phyloP scores from a whole-genome alignment of 2,329 filamentous ascomycete species.

The Dichotomopilus funicola region DNA sequence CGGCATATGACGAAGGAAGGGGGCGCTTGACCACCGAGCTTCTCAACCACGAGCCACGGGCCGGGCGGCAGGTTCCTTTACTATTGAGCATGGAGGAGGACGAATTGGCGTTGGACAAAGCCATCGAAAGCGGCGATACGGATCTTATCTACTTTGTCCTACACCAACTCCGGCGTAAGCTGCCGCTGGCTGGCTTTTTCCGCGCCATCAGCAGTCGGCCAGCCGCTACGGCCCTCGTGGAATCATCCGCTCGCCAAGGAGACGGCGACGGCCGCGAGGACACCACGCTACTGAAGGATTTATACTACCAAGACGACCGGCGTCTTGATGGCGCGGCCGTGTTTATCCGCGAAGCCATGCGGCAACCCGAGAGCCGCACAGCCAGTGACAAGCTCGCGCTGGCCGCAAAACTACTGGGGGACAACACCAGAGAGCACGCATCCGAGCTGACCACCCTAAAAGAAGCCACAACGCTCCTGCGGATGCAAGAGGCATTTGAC shows the following conservation, averaged over 20 bases:
- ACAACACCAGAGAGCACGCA: constrained; percentile 67
- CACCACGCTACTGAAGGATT: constrained; percentile 80
- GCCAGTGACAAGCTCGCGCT: constrained; percentile 82
- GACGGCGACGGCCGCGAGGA: constrained; percentile 40
- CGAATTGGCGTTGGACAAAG: constrained; percentile 89
- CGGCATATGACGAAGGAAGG: constrained; percentile 90
- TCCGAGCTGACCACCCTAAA: constrained; percentile 70
- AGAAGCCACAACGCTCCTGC: constrained; percentile 71
- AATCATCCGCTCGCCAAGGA: constrained; percentile 66
- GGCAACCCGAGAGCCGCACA: constrained; percentile 61
- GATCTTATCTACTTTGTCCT: constrained; percentile 89
- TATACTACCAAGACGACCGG: constrained; percentile 96
- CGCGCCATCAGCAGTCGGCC: constrained; percentile 80
- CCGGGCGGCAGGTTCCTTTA: constrained; percentile 91
- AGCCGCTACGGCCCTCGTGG: constrained; percentile 80
- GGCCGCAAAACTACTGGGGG: constrained; percentile 73
- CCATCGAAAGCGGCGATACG: constrained; percentile 89
- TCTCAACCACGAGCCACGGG: constrained; percentile 86
- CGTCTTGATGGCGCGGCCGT: constrained; percentile 82
- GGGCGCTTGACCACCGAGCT: constrained; percentile 83
- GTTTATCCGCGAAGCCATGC: constrained; percentile 75
- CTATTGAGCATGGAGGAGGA: constrained; percentile 94
- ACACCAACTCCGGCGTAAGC: constrained; percentile 79
- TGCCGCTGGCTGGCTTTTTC: constrained; percentile 88
- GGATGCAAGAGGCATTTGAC: constrained; percentile 82